Evolutionary conservation across 2,329 filamentous ascomycete genomes (phyloP), one percentile per base, ranked within the genome.

Genomic region (Beauveria sp.): DNA sequence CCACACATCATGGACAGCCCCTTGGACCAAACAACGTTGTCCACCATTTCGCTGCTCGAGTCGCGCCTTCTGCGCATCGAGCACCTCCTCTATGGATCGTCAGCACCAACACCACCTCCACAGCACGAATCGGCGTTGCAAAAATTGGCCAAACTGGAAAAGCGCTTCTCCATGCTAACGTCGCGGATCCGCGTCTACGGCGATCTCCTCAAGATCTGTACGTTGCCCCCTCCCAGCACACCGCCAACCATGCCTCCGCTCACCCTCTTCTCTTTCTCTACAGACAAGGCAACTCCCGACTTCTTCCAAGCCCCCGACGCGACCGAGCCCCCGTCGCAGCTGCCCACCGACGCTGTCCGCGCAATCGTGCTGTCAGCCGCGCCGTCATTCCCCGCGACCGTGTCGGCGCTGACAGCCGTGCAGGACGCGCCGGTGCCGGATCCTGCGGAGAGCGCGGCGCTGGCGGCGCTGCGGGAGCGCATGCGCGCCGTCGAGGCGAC

Each of bases 181-280:
- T 79, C 80, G 34, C 76, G 77, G 58, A 74, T 83, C 40, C 80
- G 82, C 55, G 82, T 84, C 60, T 86, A 86, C 65, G 79, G 77
- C 31, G 83, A 87, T 66, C 76, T 87, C 7, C 75, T 87, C 43
- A 82, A 81, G 68, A 83, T 87, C 28, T 85, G 84, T 86, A 78
- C 24, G 82, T 69, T 57, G n/a, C 12, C 28, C 45, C 34, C n/a
- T 14, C 18, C 5, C 43, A 20, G 42, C 42, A 43, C 12, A 38
- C 34, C 12, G 34, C 34, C 34, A 43, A n/a, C 22, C 24, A 24
- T 24, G 1, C 5, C 52, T 5, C 24, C 20, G 18, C 53, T 22
- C 3, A 46, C 14, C 24, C 43, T 28, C 7, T 24, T n/a, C 28
- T 40, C 16, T 28, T 45, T 1, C 40, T 54, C 7, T 40, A 31